Conservation (phyloP, 2,329 filamentous ascomycete species). For the Cladosporium oxysporum region DNA sequence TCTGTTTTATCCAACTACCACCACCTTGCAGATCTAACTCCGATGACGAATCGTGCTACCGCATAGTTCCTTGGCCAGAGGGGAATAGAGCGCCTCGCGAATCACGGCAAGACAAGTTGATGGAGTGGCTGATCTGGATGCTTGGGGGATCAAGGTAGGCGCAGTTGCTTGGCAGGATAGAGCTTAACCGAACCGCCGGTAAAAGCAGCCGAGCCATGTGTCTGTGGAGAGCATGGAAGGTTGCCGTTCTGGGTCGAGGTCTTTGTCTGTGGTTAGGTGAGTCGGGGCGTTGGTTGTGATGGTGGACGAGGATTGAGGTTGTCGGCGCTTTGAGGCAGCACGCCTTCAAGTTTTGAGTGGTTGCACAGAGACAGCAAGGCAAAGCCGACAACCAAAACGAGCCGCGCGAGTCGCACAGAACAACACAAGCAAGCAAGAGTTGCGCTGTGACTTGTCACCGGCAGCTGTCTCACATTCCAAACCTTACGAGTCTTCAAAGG, state of each 20-base stretch:
- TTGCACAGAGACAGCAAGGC: not conserved
- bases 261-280: not conserved
- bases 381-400: not conserved
- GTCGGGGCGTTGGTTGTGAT: not conserved
- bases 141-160: not conserved
- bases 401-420: not conserved
- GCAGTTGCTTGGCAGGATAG: constrained; percentile 11
- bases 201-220: constrained; percentile 3
- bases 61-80: constrained; percentile 20
- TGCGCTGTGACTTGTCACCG: not conserved
- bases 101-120: constrained; percentile 3
- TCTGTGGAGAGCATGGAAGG: not conserved
- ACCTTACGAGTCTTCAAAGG: not conserved
- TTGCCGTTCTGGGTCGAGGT: not conserved
- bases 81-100: constrained; percentile 5
- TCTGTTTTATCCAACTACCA: not conserved
- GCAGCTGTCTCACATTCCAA: constrained; percentile 8
- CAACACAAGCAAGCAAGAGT: not conserved
- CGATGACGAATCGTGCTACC: constrained; percentile 7
- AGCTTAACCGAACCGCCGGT: constrained; percentile 15
- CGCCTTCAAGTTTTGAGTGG: not conserved
- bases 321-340: not conserved
- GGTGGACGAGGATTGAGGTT: not conserved
- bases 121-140: not conserved
- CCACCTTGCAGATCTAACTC: not conserved